phyloP scores from a whole-genome alignment of 176 grass and related monocot species.

The Pharus latifolius region DNA sequence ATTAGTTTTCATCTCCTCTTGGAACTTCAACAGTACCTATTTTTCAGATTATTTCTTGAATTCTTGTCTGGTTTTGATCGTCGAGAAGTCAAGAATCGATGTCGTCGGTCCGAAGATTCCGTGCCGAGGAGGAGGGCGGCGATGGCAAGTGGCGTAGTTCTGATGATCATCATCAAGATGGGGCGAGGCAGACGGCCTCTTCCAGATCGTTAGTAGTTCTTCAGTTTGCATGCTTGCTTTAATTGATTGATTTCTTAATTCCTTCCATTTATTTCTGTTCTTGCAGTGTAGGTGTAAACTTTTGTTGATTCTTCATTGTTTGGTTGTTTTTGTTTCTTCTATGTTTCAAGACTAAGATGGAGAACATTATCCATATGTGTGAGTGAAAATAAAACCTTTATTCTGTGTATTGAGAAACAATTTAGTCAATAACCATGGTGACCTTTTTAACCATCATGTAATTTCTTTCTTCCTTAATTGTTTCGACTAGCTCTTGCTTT shows the following conservation, averaged over 20 bases:
- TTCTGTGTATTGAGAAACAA: no score
- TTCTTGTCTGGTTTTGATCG: background rate
- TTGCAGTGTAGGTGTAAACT: no score
- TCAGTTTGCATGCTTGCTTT: background rate
- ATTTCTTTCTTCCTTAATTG: no score
- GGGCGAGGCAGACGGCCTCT: background rate
- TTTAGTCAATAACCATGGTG: no score
- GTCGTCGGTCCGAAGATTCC: slow-evolving; percentile 9
- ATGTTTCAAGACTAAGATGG: no score
- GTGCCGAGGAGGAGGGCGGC: background rate
- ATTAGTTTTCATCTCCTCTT: background rate
- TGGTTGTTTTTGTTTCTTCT: no score
- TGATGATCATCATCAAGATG: slow-evolving; percentile 3
- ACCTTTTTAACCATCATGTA: no score
- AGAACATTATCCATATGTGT: no score
- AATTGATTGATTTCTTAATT: background rate
- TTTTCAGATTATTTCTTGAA: background rate
- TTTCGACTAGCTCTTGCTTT: no score
- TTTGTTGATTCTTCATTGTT: no score
- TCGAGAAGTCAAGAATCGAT: background rate
- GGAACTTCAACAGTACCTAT: background rate
- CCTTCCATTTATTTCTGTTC: background rate
- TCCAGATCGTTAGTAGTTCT: slow-evolving; percentile 16
- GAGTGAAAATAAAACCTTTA: no score
- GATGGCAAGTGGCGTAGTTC: background rate